These are phyloP conservation scores for Yarrowia deformans DNA, from an alignment of 805 yeast species.

Conservation along the genomic window DNA sequence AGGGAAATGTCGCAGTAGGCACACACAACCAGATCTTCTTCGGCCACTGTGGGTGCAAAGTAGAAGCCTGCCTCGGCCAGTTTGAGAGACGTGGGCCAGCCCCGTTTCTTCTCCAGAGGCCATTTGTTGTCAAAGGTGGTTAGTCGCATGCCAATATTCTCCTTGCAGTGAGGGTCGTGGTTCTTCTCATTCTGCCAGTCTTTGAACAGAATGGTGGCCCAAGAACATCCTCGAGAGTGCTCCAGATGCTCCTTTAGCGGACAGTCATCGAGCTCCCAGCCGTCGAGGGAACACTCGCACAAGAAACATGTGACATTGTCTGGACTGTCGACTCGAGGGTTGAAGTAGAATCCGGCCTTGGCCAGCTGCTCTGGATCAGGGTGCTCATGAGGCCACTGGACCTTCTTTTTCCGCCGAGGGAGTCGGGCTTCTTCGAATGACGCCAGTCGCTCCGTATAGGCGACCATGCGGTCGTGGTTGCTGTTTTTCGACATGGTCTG, in stretches of 20 bases:
- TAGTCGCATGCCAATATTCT: constrained; percentile 44
- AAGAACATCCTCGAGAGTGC: constrained; percentile 51
- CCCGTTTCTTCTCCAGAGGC: constrained; percentile 56
- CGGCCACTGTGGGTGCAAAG: constrained; percentile 58
- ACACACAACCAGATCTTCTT: constrained; percentile 66
- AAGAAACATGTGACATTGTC: constrained; percentile 66
- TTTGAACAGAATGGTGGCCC: constrained; percentile 47
- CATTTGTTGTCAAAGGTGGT: constrained; percentile 50
- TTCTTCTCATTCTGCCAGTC: constrained; percentile 44
- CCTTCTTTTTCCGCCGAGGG: constrained; percentile 23
- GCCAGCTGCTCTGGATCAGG: constrained; percentile 55
- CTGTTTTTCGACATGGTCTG: constrained; percentile 4
- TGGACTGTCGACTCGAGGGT: constrained; percentile 56
- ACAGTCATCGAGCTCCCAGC: constrained; percentile 63
- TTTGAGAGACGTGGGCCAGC: constrained; percentile 55
- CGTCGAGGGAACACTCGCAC: constrained; percentile 63
- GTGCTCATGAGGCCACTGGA: constrained; percentile 45
- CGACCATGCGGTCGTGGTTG: constrained; percentile 28
- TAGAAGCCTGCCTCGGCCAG: constrained; percentile 72
- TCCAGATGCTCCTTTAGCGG: constrained; percentile 59
- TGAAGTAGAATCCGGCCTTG: constrained; percentile 66
- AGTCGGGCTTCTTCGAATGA: constrained; percentile 12
- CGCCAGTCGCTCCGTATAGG: constrained; percentile 26
- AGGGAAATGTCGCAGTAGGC: constrained; percentile 66
- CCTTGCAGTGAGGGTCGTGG: constrained; percentile 46